These are phyloP conservation scores for Russula vinacea DNA, from an alignment of 768 basidiomycete species.

Conservation along the genomic window DNA sequence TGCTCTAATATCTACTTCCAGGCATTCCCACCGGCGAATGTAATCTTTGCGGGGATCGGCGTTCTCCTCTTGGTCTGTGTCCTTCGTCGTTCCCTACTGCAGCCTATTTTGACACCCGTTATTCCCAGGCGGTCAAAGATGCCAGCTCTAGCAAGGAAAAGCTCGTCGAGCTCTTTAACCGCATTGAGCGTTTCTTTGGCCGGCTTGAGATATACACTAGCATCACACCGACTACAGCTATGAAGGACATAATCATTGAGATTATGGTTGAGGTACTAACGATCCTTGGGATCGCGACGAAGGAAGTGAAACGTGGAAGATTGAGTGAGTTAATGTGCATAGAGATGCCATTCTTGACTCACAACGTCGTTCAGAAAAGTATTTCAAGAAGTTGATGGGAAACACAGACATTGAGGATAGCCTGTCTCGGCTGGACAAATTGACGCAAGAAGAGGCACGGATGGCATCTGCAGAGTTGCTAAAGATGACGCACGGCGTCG, in stretches of 20 bases:
- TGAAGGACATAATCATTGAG: too few species aligned
- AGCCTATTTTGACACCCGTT: not conserved
- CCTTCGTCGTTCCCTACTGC: not conserved
- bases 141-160: too few species aligned
- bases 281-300: not conserved
- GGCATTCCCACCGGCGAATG: not conserved
- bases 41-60: not conserved
- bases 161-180: too few species aligned
- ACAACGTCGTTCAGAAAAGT: not conserved
- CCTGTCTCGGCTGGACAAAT: not conserved
- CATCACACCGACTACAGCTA: too few species aligned
- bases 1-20: not conserved
- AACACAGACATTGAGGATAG: not conserved
- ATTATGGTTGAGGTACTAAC: not conserved
- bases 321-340: not conserved
- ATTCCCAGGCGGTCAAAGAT: not conserved
- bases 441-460: not conserved
- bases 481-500: not conserved
- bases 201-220: not conserved
- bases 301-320: constrained; percentile 4
- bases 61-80: not conserved
- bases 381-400: not conserved
- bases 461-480: not conserved
- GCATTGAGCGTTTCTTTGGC: too few species aligned
- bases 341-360: not conserved